Evolutionary conservation across 2,329 filamentous ascomycete species (phyloP), one percentile per base, ranked within the genome.

Genomic region (Alternaria postmessia): DNA sequence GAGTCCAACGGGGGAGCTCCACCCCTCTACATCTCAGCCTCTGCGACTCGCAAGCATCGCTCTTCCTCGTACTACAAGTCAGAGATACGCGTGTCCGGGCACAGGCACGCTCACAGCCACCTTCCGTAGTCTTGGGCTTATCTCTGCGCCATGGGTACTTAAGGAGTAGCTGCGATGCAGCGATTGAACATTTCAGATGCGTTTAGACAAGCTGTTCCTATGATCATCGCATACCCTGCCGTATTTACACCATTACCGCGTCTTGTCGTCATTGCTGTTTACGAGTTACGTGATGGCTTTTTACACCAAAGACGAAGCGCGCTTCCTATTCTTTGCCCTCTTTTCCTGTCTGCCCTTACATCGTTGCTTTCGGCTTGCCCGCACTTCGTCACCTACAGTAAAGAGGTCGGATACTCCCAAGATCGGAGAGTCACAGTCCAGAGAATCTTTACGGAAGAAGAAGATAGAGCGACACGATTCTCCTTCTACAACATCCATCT

Each of bases 311-410:
- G 71, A 75, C 18, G 62, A 69, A 49, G 16, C 66, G 42, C 63
- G 61, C 24, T 77, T 76, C 51, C 58, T 77, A 8, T 62, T 72
- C 61, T 71, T 67, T 55, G 67, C 71, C 34, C 42, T 74, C 39
- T 72, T 66, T 52, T 73, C 69, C 26, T 74, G 68, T 43, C 55
- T 75, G 8, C 70, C 69, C 3, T 47, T 75, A 14, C 71, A 74
- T 54, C 64, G 66, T 41, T 68, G 59, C 28, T 69, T 56, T 28
- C 61, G 41, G 5, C 51, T 58, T 14, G 57, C 54, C 30, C 61
- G 56, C 36, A 42, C 52, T 46, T 57, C 47, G 3, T 51, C 54
- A 7, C 54, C 62, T 12, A 22, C 48, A 24, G 43, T 58, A n/a
- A 44, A 56, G 38, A 42, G 59, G 16, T 38, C 44, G n/a, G 7